Base-by-base conservation (phyloP, 2,329 filamentous ascomycete species). In the Arachnomyces sp. region DNA sequence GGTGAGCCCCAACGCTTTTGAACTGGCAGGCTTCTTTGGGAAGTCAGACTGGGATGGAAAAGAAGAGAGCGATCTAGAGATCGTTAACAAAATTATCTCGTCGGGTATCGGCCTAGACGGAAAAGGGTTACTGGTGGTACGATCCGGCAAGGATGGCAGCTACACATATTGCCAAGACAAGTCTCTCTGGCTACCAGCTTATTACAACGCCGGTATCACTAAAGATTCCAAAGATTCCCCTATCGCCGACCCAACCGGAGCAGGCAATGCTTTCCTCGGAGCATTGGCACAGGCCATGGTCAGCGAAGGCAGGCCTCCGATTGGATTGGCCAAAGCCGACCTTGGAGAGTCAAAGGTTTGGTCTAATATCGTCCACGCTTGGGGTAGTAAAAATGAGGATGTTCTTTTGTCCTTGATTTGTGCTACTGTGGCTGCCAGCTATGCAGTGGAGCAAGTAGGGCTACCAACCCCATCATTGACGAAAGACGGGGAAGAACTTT, bases 381-480 rank as follows among this genome's bases (percentile, higher is more conserved):
- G 38, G 79, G 21, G 9, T 25, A 77, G 1, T 69, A 40, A 74
- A 50, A 56, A 61, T 17, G 43, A 51, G 34, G 36, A 56, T 47
- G 39, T 68, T 85, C 31, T 77, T 81, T 44, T 80, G 52, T 88
- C 87, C 4, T 80, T 84, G 4, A 71, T 77, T 0, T 90, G 83
- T 78, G 92, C 82, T 3, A 83, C 78, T 34, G 74, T 96, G 4
- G 83, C 87, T 2, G 90, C 92, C 6, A 89, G 88, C 54, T 92
- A 95, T 61, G 86, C 86, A 12, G 94, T 98, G 53, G 89, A 98
- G 64, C 92, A 98, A 61, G 80, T 94, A 38, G 90, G 92, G 1
- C 77, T 93, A 60, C 90, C 90, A 13, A 46, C 43, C 14, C 52
- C 65, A 15, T 55, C 57, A 36, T 46, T 42, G 31, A 40, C 53